phyloP scores from a whole-genome alignment of 1,139 yeast genomes.

The Nakaseomyces sp. region DNA sequence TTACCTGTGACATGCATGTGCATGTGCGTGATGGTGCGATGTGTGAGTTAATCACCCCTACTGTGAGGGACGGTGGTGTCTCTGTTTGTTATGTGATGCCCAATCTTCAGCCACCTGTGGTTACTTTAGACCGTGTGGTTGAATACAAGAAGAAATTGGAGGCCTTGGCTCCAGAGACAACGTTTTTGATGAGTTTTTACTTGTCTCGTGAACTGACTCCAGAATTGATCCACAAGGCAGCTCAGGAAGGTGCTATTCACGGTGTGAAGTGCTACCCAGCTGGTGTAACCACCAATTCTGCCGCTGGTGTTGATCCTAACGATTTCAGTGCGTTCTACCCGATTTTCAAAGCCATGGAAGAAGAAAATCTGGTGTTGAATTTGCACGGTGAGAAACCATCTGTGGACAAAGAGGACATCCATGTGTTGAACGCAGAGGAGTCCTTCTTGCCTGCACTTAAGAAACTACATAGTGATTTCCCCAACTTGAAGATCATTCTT shows the following conservation, averaged over 20 bases:
- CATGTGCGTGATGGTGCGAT: slow-evolving; percentile 88
- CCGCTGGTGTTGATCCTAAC: slow-evolving; percentile 88
- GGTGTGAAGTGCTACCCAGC: slow-evolving; percentile 97
- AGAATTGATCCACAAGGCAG: slow-evolving; percentile 71
- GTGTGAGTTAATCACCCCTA: slow-evolving; percentile 88
- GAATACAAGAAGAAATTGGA: slow-evolving; percentile 60
- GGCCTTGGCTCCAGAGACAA: slow-evolving; percentile 69
- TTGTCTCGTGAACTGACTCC: slow-evolving; percentile 74
- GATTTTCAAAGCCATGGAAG: slow-evolving; percentile 78
- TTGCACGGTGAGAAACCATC: slow-evolving; percentile 95
- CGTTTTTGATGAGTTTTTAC: slow-evolving; percentile 85
- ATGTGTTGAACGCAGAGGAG: slow-evolving; percentile 89
- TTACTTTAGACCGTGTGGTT: slow-evolving; percentile 65
- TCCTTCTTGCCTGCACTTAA: slow-evolving; percentile 83
- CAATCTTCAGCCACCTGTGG: slow-evolving; percentile 84
- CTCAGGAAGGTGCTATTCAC: slow-evolving; percentile 57
- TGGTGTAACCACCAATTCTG: slow-evolving; percentile 94
- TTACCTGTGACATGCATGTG: slow-evolving; percentile 93
- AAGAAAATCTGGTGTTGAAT: slow-evolving; percentile 66
- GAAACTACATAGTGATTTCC: slow-evolving; percentile 74
- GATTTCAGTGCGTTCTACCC: slow-evolving; percentile 86
- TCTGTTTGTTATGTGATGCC: slow-evolving; percentile 95
- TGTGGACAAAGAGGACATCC: slow-evolving; percentile 45
- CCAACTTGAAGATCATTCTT: slow-evolving; percentile 73
- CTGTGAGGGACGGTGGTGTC: slow-evolving; percentile 81